Evolutionary conservation across 768 basidiomycete genomes (phyloP).

Genomic region (Amylocystis lapponica): DNA sequence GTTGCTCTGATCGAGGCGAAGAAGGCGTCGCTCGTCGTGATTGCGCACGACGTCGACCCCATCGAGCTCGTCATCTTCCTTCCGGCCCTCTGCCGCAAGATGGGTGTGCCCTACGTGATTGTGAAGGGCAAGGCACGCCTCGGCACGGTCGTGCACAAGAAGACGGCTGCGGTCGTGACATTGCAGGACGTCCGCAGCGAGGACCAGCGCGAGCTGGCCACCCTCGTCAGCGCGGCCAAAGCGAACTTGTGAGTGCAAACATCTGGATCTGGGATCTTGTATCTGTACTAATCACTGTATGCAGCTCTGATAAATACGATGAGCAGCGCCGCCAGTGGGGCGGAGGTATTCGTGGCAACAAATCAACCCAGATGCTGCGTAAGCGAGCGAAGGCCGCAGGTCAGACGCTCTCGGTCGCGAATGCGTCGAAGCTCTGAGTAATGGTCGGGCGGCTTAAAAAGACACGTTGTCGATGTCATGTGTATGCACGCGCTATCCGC

Average conservation of each 20-base stretch:
- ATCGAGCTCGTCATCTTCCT: conserved; percentile 99
- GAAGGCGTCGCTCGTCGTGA: conserved; percentile 93
- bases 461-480: too few species aligned
- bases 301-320: conserved; percentile 87
- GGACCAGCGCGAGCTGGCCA: conserved; percentile 90
- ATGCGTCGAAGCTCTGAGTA: conserved; percentile 59
- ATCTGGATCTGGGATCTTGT: too few species aligned
- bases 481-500: too few species aligned
- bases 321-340: conserved; percentile 91
- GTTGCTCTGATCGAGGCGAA: conserved; percentile 96
- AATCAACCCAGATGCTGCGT: conserved; percentile 88
- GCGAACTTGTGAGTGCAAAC: conserved; percentile 97
- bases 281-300: neutral
- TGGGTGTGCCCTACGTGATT: conserved; percentile 98
- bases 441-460: too few species aligned
- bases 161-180: conserved; percentile 89
- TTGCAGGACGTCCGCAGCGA: conserved; percentile 94
- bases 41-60: conserved; percentile 97
- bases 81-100: conserved; percentile 97
- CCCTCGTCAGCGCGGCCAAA: conserved; percentile 88
- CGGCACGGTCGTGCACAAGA: conserved; percentile 97
- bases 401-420: conserved; percentile 48
- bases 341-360: conserved; percentile 92
- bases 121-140: conserved; percentile 98
- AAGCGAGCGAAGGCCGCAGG: conserved; percentile 93